phyloP scores from a whole-genome alignment of 768 basidiomycete genomes.

The Tephrocybe rancida region DNA sequence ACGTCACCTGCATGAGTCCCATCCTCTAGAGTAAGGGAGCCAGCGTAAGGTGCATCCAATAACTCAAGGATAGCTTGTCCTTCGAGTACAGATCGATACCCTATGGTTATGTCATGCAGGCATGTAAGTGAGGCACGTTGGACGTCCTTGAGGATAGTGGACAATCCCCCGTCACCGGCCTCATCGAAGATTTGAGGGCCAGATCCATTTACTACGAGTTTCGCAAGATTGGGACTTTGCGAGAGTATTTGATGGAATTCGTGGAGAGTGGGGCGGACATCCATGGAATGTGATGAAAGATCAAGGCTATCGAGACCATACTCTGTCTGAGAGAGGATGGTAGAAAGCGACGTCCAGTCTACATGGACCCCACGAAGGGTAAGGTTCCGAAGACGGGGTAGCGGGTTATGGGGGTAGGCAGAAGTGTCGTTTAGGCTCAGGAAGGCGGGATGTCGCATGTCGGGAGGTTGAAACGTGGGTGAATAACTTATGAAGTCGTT shows the following conservation, averaged over 20 bases:
- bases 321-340: slow-evolving; percentile 42
- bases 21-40: slow-evolving; percentile 45
- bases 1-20: slow-evolving; percentile 41
- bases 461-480: slow-evolving; percentile 42
- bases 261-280: slow-evolving; percentile 52
- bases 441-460: slow-evolving; percentile 37
- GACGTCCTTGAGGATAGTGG: slow-evolving; percentile 20
- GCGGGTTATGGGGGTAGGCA: slow-evolving; percentile 21
- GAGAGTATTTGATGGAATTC: slow-evolving; percentile 47
- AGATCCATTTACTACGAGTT: slow-evolving; percentile 50
- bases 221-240: slow-evolving; percentile 40
- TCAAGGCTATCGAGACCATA: slow-evolving; percentile 39
- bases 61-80: slow-evolving; percentile 40
- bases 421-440: slow-evolving; percentile 28
- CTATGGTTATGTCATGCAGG: slow-evolving; percentile 42
- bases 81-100: slow-evolving; percentile 43
- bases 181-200: slow-evolving; percentile 36
- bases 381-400: slow-evolving; percentile 51
- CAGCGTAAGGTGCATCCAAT: slow-evolving; percentile 41
- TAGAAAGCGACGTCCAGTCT: slow-evolving; percentile 48
- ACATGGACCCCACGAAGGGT: slow-evolving; percentile 60
- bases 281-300: slow-evolving; percentile 52
- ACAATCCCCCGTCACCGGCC: slow-evolving; percentile 22
- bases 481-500: slow-evolving; percentile 56
- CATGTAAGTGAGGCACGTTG: slow-evolving; percentile 36